Percentiles rank a stretch among this genome's conserved stretches.
These are phyloP conservation scores for Anethum foeniculum DNA, from an alignment of 140 eudicot species.

Conservation along the genomic window DNA sequence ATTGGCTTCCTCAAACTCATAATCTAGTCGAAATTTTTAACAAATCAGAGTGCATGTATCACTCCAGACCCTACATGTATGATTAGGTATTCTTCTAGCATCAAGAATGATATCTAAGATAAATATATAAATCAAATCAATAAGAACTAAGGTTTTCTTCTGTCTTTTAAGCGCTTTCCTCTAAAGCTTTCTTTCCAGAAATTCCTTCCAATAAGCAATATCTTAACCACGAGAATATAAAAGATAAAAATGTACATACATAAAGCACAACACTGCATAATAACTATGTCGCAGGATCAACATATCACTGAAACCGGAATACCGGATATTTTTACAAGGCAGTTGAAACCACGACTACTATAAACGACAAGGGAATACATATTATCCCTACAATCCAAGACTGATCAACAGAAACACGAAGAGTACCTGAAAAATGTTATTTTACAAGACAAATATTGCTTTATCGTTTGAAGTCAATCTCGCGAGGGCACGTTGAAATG, in stretches of 20 bases:
- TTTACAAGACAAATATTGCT: background rate
- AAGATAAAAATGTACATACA: background rate
- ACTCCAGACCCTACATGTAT: background rate
- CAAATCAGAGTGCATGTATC: background rate
- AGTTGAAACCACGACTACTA: constrained; percentile 1
- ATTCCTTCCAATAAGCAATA: background rate
- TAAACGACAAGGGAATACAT: background rate
- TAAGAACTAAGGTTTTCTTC: background rate
- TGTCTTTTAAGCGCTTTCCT: background rate
- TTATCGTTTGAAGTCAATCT: constrained; percentile 5
- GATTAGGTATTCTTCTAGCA: background rate
- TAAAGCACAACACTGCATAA: background rate
- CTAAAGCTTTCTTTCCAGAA: background rate
- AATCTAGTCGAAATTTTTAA: background rate
- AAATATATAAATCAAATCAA: background rate
- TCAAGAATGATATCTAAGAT: background rate
- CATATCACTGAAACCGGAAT: background rate
- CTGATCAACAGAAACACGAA: background rate
- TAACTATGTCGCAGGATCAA: background rate
- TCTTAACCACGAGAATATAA: background rate
- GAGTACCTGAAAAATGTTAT: background rate
- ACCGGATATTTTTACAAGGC: constrained; percentile 1
- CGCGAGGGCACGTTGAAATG: constrained; percentile 81
- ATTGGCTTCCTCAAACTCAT: background rate
- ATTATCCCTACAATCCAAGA: background rate